Base-by-base conservation (phyloP, 257 asterid species). In the Solanum tarijense region DNA sequence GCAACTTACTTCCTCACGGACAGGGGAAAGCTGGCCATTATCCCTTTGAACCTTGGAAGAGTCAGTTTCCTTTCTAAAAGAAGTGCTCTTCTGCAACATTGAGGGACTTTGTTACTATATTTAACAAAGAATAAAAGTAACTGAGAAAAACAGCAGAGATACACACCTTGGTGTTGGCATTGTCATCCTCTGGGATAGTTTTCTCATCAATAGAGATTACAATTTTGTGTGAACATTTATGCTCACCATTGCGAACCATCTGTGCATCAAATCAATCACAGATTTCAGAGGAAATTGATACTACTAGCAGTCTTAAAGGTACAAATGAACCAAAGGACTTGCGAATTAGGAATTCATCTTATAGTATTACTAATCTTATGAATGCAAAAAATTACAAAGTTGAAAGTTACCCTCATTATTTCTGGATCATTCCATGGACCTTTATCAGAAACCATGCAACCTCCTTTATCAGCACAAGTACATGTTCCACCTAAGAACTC, bases 391-490 rank as follows among this genome's bases (percentile, higher is more conserved):
- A 75, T 7, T 41, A 25, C 84, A 74, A 73, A 43, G 66, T 31
- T 34, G 75, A 27, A 31, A 58, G 21, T 39, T 83, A 95, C 99
- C 99, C 94, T 97, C 97, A 97, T 94, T 87, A 94, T 93, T 5
- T 96, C 99, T 18, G 93, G 88, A 87, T 97, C 98, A 84, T 97
- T 96, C 99, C 99, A 97, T 39, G 99, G 99, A 14, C 99, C 99
- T 92, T 90, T 97, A 89, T 97, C 99, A 0, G 99, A 94, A 79
- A 89, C 87, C 99, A 96, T 93, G 84, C 99, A 97, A 18, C 99
- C 98, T 4, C 99, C 99, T 87, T 90, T 93, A 25, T 95, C 99
- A 79, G 91, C 95, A 58, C 99, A 97, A 66, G 97, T 93, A 93
- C 99, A 97, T 34, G 96, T 94, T 11, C 99, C 99, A 2, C 99